Evolutionary conservation across 2,329 filamentous ascomycete species (phyloP), one percentile per base, ranked within the genome.

Genomic region (Chalaropsis ovoidea): DNA sequence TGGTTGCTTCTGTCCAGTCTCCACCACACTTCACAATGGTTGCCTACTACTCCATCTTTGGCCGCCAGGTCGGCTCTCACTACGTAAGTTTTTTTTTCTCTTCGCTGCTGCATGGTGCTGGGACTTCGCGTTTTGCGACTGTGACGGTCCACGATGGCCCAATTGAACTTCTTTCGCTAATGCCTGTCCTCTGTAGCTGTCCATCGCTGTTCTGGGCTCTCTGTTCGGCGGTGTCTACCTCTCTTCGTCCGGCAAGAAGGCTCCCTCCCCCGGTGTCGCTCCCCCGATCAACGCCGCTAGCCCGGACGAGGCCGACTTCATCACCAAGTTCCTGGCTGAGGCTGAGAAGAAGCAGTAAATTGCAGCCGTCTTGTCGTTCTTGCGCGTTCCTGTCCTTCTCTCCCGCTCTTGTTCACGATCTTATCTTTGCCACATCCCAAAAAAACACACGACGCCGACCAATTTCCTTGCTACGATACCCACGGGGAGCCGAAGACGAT

Each of bases 221-320:
- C 70, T 85, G 61, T 81, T 82, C 71, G 77, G 77, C 70, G 80
- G 79, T 68, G 72, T 72, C 72, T 80, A 79, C 73, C 71, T 76
- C 47, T 75, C 76, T 64, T 67, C 76, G 65, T 74, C 76, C 61
- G 79, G 82, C 68, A 74, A 77, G 73, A 75, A 75, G 69, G 70
- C 74, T 61, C 75, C 77, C 67, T 72, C 76, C 54, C 77, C 79
- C 69, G 71, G 73, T 60, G 76, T 78, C 67, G 74, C 79, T 62
- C 82, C 82, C 69, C 82, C 82, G 62, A 82, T 85, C 78, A 84
- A 85, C 74, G 82, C 82, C 68, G 79, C 81, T 63, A 83, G 78
- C 76, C 78, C 81, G 71, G 82, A 84, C 73, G 82, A 85, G 77
- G 81, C 80, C 74, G 81, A 84, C 73, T 85, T 85, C 76, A 84